phyloP scores from a whole-genome alignment of 768 basidiomycete species.

The Sistotremastrum niveocremeum region DNA sequence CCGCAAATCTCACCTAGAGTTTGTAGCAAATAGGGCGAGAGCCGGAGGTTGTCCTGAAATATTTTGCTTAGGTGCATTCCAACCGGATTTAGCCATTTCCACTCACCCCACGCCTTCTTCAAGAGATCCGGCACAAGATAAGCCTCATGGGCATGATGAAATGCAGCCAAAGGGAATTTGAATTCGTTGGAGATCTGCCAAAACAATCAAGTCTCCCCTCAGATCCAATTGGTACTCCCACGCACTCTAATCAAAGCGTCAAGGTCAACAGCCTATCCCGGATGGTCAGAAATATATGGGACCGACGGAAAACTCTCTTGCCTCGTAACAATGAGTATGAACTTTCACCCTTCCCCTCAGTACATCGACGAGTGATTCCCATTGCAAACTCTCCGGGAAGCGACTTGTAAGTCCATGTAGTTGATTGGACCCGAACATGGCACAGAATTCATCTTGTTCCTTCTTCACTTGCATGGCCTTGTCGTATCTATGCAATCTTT shows the following conservation, averaged over 20 bases:
- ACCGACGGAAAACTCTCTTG: slow-evolving; percentile 31
- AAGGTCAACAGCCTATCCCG: slow-evolving; percentile 58
- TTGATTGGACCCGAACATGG: slow-evolving; percentile 6
- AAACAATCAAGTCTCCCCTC: slow-evolving; percentile 1
- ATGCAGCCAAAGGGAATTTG: slow-evolving; percentile 21
- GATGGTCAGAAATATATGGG: slow-evolving; percentile 23
- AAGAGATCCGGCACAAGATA: slow-evolving; percentile 30
- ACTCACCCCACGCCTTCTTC: slow-evolving; percentile 21
- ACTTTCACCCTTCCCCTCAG: slow-evolving; percentile 24
- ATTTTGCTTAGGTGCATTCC: neutral
- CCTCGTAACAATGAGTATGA: slow-evolving; percentile 26
- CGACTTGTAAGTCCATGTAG: slow-evolving; percentile 12
- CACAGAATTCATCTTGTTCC: slow-evolving; percentile 21
- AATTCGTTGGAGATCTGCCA: slow-evolving; percentile 28
- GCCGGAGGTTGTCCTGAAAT: slow-evolving; percentile 23
- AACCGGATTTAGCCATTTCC: neutral
- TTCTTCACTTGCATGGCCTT: slow-evolving; percentile 21
- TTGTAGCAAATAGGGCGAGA: slow-evolving; percentile 28
- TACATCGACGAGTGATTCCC: slow-evolving; percentile 17
- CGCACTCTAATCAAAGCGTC: slow-evolving; percentile 12
- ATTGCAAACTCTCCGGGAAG: slow-evolving; percentile 24
- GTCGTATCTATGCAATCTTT: slow-evolving; percentile 16
- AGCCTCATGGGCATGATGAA: slow-evolving; percentile 29
- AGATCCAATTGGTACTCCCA: slow-evolving; percentile 15
- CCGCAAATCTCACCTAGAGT: slow-evolving; percentile 9